Conservation (phyloP, 805 yeast species). For the Sungouiozyma ichnusensis region DNA sequence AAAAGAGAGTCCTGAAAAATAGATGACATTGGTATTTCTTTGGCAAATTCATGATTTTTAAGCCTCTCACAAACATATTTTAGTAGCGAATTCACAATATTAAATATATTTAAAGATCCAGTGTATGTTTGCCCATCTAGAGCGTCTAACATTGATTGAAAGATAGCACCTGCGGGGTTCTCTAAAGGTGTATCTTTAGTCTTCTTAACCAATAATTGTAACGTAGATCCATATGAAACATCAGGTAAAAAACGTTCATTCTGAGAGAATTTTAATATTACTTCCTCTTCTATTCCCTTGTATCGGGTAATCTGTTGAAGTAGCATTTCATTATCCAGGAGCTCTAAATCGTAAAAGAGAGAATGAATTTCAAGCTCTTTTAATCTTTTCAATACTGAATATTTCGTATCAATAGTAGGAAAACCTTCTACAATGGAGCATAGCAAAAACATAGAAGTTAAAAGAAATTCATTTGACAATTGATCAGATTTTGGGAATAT, state of each 20-base stretch:
- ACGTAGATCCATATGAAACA: conserved; percentile 14
- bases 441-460: conserved; percentile 59
- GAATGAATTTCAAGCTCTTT: conserved; percentile 45
- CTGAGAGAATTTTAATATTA: conserved; percentile 22
- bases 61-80: conserved; percentile 58
- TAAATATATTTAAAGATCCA: conserved; percentile 34
- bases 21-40: conserved; percentile 36
- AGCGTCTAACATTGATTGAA: conserved; percentile 41
- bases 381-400: conserved; percentile 50
- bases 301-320: conserved; percentile 58
- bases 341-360: conserved; percentile 42
- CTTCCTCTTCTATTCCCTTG: conserved; percentile 29
- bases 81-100: conserved; percentile 41
- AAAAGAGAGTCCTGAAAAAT: conserved; percentile 71
- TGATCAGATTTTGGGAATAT: conserved; percentile 12
- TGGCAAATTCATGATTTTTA: conserved; percentile 24
- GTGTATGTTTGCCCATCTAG: conserved; percentile 44
- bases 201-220: conserved; percentile 14
- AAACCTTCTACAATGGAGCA: conserved; percentile 47
- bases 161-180: conserved; percentile 46
- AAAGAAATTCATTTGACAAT: conserved; percentile 44
- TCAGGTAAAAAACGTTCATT: conserved; percentile 20
- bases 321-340: conserved; percentile 46
- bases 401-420: conserved; percentile 29
- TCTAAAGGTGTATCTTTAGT: conserved; percentile 56